A percentile compares a stretch with the other conserved stretches of the same genome.
These are phyloP conservation scores for Pleurotus giganteus DNA, from an alignment of 768 basidiomycete species.

Conservation along the genomic window DNA sequence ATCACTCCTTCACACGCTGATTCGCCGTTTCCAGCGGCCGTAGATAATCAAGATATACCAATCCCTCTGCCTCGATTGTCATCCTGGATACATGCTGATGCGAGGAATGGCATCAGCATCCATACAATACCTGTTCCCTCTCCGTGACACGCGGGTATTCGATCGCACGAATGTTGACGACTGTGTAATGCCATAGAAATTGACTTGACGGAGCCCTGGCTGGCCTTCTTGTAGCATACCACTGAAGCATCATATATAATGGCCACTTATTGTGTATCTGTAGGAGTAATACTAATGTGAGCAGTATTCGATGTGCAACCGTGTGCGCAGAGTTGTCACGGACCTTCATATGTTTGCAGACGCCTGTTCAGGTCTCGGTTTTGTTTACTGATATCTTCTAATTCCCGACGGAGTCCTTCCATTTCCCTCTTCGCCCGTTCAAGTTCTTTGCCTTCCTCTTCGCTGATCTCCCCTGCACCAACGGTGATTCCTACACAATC, in stretches of 20 bases:
- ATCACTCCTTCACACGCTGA: constrained; percentile 12
- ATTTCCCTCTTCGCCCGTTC: constrained; percentile 48
- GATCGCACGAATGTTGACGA: constrained; percentile 5
- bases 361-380: constrained; percentile 49
- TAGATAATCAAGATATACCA: constrained; percentile 50
- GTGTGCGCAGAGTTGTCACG: background rate
- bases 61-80: constrained; percentile 51
- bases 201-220: constrained; percentile 1
- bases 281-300: background rate
- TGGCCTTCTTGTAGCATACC: background rate
- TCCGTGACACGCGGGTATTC: constrained; percentile 7
- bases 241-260: background rate
- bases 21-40: constrained; percentile 37
- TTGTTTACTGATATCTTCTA: constrained; percentile 48
- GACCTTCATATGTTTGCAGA: constrained; percentile 18
- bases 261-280: background rate
- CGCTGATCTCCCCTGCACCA: constrained; percentile 69
- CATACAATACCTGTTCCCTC: constrained; percentile 19
- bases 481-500: constrained; percentile 61
- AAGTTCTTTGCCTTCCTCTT: constrained; percentile 49
- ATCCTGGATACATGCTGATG: constrained; percentile 53
- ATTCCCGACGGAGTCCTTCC: constrained; percentile 36
- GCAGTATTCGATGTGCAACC: too few relatives aligned
- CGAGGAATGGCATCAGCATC: constrained; percentile 21
- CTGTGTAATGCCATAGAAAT: background rate